These are phyloP conservation scores for Chaetoceros tenuissimus DNA, from an alignment of 108 stramenopile species.

Conservation along the genomic window DNA sequence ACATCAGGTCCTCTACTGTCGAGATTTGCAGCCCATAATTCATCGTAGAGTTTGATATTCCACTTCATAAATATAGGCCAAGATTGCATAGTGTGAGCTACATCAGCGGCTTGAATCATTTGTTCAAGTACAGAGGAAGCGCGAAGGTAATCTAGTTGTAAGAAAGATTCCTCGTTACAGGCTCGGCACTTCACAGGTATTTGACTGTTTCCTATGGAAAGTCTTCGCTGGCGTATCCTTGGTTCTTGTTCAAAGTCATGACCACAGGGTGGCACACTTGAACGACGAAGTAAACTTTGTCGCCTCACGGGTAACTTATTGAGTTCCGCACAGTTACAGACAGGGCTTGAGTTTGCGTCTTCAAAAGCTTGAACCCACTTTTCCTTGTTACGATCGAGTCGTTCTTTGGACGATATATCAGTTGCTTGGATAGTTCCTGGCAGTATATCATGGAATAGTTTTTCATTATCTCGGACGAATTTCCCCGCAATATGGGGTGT, in stretches of 20 bases:
- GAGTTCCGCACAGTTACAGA: background rate
- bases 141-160: background rate
- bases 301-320: background rate
- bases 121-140: conserved; percentile 30
- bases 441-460: background rate
- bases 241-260: background rate
- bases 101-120: conserved; percentile 44
- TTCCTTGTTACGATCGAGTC: background rate
- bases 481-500: background rate
- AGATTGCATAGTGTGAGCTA: conserved; percentile 51
- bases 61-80: conserved; percentile 44
- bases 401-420: background rate
- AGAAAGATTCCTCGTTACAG: background rate
- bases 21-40: conserved; percentile 24
- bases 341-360: background rate
- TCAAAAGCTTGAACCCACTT: background rate
- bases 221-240: background rate
- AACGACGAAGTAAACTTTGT: background rate
- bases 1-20: conserved; percentile 23
- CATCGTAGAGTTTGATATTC: conserved; percentile 39
- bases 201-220: background rate
- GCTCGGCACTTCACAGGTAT: background rate
- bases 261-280: background rate
- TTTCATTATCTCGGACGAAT: background rate
- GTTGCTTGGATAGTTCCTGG: background rate